Evolutionary conservation across 1,139 yeast genomes (phyloP), one percentile per base, ranked within the genome.

Genomic region (Debaryomycetaceae sp.): DNA sequence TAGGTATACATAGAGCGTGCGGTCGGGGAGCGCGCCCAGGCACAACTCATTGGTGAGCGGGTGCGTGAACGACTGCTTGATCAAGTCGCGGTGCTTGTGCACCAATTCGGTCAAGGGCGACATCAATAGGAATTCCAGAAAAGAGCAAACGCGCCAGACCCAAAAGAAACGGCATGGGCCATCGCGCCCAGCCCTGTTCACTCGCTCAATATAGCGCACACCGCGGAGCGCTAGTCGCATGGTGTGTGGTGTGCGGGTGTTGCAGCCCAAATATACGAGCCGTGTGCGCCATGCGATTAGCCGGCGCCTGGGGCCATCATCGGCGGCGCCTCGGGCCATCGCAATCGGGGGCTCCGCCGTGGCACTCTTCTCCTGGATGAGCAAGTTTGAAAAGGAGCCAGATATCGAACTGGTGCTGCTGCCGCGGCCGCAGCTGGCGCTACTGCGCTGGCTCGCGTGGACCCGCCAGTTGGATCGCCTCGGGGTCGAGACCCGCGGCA

Each of bases 11-110:
- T 51, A 65, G 16, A 73, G 51, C 22, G 49, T 61, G 25, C 53
- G 44, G 41, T 71, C 70, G 1, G 65, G 48, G 16, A 73, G 50
- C 1, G 64, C 57, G 1, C 79, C 80, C 7, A 39, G 42, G 40
- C 77, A 71, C 26, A 70, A 45, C 39, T 73, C 73, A 24, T 53
- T 54, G 14, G 78, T 67, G 18, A 74, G 54, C 1, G 53, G 53
- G 35, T 71, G 78, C 14, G 58, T 47, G 9, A 62, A 60, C 3
- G 77, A 58, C 25, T 43, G 41, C 5, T 40, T 31, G 40, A 54
- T 53, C 5, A 45, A 31, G 3, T 42, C 46, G 0, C 39, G 21
- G 36, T 62, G 46, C 32, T 58, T 59, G 1, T 38, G 33, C 10
- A 52, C 29, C 11, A 52, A 35, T 22, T 48, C 41, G 41, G 43